phyloP scores from a whole-genome alignment of 2,329 filamentous ascomycete species.

The Fusarium subglutinans region DNA sequence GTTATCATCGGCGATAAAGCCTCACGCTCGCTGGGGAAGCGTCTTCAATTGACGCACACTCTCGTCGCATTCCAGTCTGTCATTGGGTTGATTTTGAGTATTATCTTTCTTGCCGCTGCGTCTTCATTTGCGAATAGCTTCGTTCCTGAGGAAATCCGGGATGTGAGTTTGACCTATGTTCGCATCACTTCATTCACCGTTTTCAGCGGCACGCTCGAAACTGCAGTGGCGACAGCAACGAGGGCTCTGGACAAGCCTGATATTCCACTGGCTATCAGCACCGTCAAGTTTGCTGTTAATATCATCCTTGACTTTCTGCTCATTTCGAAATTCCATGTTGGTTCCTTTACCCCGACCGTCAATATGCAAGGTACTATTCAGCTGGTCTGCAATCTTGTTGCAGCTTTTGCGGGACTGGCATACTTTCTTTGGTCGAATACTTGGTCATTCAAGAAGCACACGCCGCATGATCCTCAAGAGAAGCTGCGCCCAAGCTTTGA shows the following conservation, averaged over 20 bases:
- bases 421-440: slow-evolving; percentile 66
- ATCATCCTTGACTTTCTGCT: slow-evolving; percentile 73
- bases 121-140: slow-evolving; percentile 67
- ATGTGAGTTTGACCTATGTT: slow-evolving; percentile 69
- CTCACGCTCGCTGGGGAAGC: slow-evolving; percentile 58
- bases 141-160: slow-evolving; percentile 67
- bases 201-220: slow-evolving; percentile 69
- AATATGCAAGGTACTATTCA: slow-evolving; percentile 72
- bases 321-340: slow-evolving; percentile 72
- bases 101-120: slow-evolving; percentile 66
- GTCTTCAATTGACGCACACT: slow-evolving; percentile 70
- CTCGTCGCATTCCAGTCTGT: slow-evolving; percentile 68
- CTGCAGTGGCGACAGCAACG: slow-evolving; percentile 68
- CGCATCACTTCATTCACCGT: slow-evolving; percentile 71
- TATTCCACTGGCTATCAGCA: slow-evolving; percentile 73
- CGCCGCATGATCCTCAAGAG: not conserved
- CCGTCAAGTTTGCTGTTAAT: slow-evolving; percentile 70
- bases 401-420: slow-evolving; percentile 63
- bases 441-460: slow-evolving; percentile 12
- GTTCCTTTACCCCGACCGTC: slow-evolving; percentile 61
- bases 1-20: slow-evolving; percentile 73
- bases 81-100: slow-evolving; percentile 67
- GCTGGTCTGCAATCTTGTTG: slow-evolving; percentile 66
- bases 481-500: slow-evolving; percentile 49
- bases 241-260: slow-evolving; percentile 75